Percentiles rank a stretch among this genome's conserved stretches.
phyloP scores from a whole-genome alignment of 2,329 filamentous ascomycete species.

The Fusarium fujikuroi region DNA sequence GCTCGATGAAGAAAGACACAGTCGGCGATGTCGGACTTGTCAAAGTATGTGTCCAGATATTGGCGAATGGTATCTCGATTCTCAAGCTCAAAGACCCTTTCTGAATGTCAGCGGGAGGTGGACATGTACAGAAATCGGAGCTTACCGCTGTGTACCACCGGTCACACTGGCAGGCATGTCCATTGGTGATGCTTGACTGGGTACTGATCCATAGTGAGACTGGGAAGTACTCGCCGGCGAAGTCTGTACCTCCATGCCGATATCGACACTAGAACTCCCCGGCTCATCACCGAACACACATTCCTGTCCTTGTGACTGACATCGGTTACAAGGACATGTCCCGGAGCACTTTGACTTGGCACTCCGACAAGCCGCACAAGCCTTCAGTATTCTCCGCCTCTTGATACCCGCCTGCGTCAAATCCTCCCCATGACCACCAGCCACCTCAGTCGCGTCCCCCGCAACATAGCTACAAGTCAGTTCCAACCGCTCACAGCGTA shows the following conservation, averaged over 20 bases:
- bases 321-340: slow-evolving; percentile 46
- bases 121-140: fast-evolving
- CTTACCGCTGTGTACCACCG: neutral
- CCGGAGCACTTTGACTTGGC: slow-evolving; percentile 52
- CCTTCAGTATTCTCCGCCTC: slow-evolving; percentile 39
- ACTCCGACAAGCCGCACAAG: slow-evolving; percentile 49
- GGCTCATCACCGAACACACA: slow-evolving; percentile 8
- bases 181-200: neutral
- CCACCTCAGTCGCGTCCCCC: too few species aligned
- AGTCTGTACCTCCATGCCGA: neutral
- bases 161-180: neutral
- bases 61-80: neutral
- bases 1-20: slow-evolving; percentile 40
- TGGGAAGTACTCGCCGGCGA: slow-evolving; percentile 12
- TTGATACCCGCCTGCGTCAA: slow-evolving; percentile 46
- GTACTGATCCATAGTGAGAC: slow-evolving; percentile 4
- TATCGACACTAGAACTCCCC: neutral
- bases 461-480: slow-evolving; percentile 27
- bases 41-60: slow-evolving; percentile 41
- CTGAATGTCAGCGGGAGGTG: neutral
- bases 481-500: slow-evolving; percentile 33
- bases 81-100: slow-evolving; percentile 27
- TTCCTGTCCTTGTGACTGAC: slow-evolving; percentile 29
- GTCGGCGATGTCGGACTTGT: slow-evolving; percentile 23
- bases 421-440: neutral